Evolutionary conservation across 2,329 filamentous ascomycete genomes (phyloP), one percentile per base, ranked within the genome.

Genomic region (Lachnellula cervina): DNA sequence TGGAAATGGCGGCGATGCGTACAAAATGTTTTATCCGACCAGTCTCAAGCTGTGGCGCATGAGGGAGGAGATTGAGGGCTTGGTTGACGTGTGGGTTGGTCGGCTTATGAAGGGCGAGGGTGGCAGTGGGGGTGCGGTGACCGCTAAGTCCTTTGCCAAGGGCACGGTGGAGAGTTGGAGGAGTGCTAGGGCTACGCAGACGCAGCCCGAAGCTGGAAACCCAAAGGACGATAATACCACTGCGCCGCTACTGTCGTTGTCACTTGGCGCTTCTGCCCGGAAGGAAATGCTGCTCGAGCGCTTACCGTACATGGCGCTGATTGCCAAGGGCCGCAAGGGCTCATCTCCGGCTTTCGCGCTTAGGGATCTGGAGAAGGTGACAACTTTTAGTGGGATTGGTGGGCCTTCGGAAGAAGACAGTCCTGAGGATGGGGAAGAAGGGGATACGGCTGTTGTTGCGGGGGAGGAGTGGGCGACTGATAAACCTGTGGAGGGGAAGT

Each of bases 1-100:
- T 53, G 58, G 66, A 52, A 51, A 70, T 77, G 71, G 76, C 48
- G 72, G 74, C 2, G 89, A 91, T 66, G 81, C 88, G 0, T 87
- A 86, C 73, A 92, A 89, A 67, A 96, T 99, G 89, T 95, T 92
- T 63, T 99, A 94, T 67, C 94, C 94, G 0, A 85, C 85, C 0
- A 90, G 88, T 54, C 75, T 96, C 43, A 90, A 90, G 64, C 72
- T 97, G 11, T 96, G 92, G 90, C 81, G 87, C 57, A 81, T 84
- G 54, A 87, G 83, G 60, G 92, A 97, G 68, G 92, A 97, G 69
- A 79, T 93, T 5, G 87, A 90, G 58, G 84, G 82, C 0, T 70
- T 90, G 1, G 74, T 96, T 1, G 87, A 90, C 55, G 67, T 86
- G 55, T 89, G 88, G 79, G 82, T 85, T 0, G 76, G 79, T 0